Conservation (phyloP, 345 rosid species). For the Citropsis articulata region DNA sequence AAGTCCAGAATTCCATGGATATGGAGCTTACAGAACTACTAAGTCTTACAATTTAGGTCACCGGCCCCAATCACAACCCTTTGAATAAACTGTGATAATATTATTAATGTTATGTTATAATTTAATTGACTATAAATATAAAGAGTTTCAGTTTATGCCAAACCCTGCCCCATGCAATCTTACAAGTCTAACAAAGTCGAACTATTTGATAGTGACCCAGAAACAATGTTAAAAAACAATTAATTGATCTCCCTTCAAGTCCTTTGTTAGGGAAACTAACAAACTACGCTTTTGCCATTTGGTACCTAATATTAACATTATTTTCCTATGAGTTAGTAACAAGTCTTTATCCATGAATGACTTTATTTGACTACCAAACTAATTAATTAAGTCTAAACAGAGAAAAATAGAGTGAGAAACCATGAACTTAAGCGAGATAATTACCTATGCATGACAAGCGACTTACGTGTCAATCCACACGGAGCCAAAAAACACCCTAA, state of each 20-base stretch:
- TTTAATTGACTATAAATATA: background rate
- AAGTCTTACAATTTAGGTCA: constrained; percentile 43
- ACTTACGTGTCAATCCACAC: constrained; percentile 15
- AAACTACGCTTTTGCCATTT: constrained; percentile 19
- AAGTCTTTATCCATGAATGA: constrained; percentile 34
- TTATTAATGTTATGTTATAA: background rate
- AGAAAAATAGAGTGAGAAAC: background rate
- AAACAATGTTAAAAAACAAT: background rate
- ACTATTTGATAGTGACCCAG: constrained; percentile 14
- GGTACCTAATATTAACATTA: constrained; percentile 40
- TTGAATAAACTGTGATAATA: constrained; percentile 10
- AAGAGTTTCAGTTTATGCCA: background rate
- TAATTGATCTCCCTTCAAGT: constrained; percentile 8
- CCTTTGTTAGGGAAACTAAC: constrained; percentile 55
- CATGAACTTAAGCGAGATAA: background rate
- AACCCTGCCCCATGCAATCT: constrained; percentile 36
- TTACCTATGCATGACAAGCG: constrained; percentile 34
- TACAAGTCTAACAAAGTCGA: constrained; percentile 13
- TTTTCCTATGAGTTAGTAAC: constrained; percentile 28
- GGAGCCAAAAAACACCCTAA: background rate
- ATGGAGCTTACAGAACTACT: background rate
- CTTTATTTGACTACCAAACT: constrained; percentile 37
- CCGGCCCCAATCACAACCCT: constrained; percentile 27
- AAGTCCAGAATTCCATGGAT: background rate
- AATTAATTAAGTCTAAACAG: constrained; percentile 22